Evolutionary conservation across 2,329 filamentous ascomycete species (phyloP).

Genomic region (Fusarium sp.): DNA sequence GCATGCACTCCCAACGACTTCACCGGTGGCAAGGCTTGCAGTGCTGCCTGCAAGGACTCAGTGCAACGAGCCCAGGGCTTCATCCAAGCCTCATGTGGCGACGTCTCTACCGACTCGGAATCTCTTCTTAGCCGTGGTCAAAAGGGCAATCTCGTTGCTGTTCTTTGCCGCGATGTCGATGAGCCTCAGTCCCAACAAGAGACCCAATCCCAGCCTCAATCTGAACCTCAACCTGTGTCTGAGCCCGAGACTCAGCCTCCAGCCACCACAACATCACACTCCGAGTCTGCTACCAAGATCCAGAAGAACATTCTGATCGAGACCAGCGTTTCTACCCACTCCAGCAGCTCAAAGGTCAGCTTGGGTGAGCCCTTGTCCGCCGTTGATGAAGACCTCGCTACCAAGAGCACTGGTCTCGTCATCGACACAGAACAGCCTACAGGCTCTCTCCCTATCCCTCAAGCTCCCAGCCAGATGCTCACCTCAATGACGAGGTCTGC

Average conservation of each 20-base stretch:
- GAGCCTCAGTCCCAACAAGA: constrained; percentile 24
- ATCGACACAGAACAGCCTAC: constrained; percentile 39
- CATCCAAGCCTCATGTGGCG: constrained; percentile 46
- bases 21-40: constrained; percentile 54
- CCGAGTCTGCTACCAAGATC: constrained; percentile 12
- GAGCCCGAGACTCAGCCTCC: constrained; percentile 7
- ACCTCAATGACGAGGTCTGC: constrained; percentile 24
- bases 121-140: constrained; percentile 54
- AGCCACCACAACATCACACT: constrained; percentile 6
- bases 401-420: constrained; percentile 34
- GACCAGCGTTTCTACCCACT: constrained; percentile 10
- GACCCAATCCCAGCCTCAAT: constrained; percentile 17
- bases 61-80: constrained; percentile 44
- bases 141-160: constrained; percentile 50
- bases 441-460: constrained; percentile 30
- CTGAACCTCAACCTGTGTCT: constrained; percentile 7
- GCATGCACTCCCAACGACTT: constrained; percentile 52
- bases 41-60: constrained; percentile 49
- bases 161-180: constrained; percentile 48
- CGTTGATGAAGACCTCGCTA: constrained; percentile 34
- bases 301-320: constrained; percentile 32
- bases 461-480: constrained; percentile 15
- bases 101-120: constrained; percentile 38
- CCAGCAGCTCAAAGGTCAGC: not conserved
- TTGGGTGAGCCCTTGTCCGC: constrained; percentile 26